These are phyloP conservation scores for Castanea crenata DNA, from an alignment of 306 rosid genomes.

Conservation along the genomic window DNA sequence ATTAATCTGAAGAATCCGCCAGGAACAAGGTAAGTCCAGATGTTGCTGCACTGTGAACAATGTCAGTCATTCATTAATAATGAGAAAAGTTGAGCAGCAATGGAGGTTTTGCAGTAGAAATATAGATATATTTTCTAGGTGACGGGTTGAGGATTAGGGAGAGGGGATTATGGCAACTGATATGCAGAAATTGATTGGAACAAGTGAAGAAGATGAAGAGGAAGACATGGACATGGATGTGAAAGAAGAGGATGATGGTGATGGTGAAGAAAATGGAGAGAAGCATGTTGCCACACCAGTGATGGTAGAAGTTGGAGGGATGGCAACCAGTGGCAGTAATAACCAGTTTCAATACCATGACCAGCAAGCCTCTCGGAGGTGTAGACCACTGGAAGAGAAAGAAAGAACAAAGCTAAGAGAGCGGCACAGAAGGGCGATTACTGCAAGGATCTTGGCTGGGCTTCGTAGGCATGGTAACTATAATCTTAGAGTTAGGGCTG, in stretches of 20 bases:
- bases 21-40: background rate
- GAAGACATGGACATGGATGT: constrained; percentile 90
- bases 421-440: constrained; percentile 96
- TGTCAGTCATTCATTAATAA: background rate
- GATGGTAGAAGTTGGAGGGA: constrained; percentile 66
- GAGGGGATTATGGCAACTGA: constrained; percentile 64
- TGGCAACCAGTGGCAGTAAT: constrained; percentile 47
- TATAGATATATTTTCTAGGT: constrained; percentile 16
- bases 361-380: constrained; percentile 70
- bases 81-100: background rate
- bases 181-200: constrained; percentile 73
- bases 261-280: constrained; percentile 52
- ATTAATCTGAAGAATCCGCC: constrained; percentile 7
- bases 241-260: constrained; percentile 77
- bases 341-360: constrained; percentile 59
- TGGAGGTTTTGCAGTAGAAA: constrained; percentile 13
- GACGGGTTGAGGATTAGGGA: constrained; percentile 27
- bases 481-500: constrained; percentile 97
- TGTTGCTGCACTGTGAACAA: background rate
- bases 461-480: constrained; percentile 95
- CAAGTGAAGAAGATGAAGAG: constrained; percentile 87
- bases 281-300: constrained; percentile 35
- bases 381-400: constrained; percentile 91
- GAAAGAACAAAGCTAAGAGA: constrained; percentile 98
- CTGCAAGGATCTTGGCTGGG: constrained; percentile 97